Evolutionary conservation across 2,329 filamentous ascomycete species (phyloP), one percentile per base, ranked within the genome.

Genomic region (Lachnellula cervina): DNA sequence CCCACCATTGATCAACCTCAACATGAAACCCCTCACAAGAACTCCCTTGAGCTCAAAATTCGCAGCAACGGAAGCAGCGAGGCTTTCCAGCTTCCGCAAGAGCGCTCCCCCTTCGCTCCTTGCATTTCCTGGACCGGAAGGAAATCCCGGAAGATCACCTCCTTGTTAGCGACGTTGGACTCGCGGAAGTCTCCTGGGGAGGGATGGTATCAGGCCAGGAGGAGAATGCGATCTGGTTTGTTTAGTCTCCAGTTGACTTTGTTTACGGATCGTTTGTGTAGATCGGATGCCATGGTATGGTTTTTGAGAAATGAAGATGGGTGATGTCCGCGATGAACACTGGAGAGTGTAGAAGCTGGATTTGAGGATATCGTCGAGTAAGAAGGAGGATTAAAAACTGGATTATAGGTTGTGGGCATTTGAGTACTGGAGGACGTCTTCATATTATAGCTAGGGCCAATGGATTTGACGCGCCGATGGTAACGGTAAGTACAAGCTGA

Each of bases 61-160:
- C 7, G 25, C 34, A 6, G 53, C 53, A 14, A 55, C n/a, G 38
- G 19, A 37, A 23, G 53, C 48, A 47, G 45, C 38, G 17, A 55
- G 32, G 1, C 32, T 23, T 7, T 51, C 16, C 14, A 55, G 53
- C 37, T 42, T 55, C 14, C 16, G 23, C 8, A 55, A 28, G 3
- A 51, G 32, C 2, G 21, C 77, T 40, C 25, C 2, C 51, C 51
- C 16, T 23, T 40, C 6, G 32, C 17, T 9, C 17, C 43, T 40
- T 52, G 40, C 3, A 32, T 23, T 23, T n/a, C 42, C 37, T 52
- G 51, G 11, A 47, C 34, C 3, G 42, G 25, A 14, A 52, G 43
- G 23, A 46, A 52, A 9, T 17, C 25, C 5, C n/a, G 34, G 34
- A 52, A 52, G 4, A 52, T 38, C 1, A 21, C 13, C 17, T 13